These are phyloP conservation scores for Trametes sp. DNA, from an alignment of 1,284 basidiomycete genomes.

Conservation along the genomic window DNA sequence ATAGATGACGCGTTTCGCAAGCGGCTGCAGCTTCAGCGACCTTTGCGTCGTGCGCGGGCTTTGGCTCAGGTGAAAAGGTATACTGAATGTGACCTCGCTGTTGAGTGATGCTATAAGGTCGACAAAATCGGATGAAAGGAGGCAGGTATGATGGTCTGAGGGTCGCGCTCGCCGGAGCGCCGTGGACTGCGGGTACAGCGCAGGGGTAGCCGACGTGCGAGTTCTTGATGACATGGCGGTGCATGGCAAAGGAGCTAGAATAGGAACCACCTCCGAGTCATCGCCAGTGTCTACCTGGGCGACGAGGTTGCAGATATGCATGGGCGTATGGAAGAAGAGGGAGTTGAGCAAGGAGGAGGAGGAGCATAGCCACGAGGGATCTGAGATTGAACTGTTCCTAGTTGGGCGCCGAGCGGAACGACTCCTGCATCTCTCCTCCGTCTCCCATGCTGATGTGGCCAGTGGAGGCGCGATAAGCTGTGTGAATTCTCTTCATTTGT, in stretches of 20 bases:
- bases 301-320: too few species aligned
- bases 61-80: too few species aligned
- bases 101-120: too few species aligned
- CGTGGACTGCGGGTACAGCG: background rate
- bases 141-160: background rate
- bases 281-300: too few species aligned
- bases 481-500: constrained; percentile 33
- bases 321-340: background rate
- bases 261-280: too few species aligned
- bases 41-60: background rate
- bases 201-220: constrained; percentile 1
- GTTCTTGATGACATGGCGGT: background rate
- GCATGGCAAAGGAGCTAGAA: background rate
- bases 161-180: background rate
- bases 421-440: constrained; percentile 10
- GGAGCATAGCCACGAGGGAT: constrained; percentile 25
- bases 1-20: background rate
- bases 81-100: too few species aligned
- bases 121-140: too few species aligned
- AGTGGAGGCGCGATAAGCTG: constrained; percentile 36
- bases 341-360: background rate
- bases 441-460: constrained; percentile 32
- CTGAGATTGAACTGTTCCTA: constrained; percentile 19
- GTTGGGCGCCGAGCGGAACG: constrained; percentile 1
- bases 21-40: background rate